phyloP scores from a whole-genome alignment of 768 basidiomycete genomes.

The Hygrocybe punicea region DNA sequence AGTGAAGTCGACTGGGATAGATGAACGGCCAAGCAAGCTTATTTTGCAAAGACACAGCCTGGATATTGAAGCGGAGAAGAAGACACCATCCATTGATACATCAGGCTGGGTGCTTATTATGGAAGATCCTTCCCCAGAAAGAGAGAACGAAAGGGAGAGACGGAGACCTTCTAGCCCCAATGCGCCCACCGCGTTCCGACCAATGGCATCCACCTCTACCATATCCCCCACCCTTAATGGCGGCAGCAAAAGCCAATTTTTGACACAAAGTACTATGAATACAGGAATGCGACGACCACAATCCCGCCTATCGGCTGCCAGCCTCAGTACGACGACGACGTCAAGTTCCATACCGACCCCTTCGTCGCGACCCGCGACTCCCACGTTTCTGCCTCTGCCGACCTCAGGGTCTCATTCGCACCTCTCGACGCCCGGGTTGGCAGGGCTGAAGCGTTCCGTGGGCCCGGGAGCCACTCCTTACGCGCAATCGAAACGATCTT shows the following conservation, averaged over 20 bases:
- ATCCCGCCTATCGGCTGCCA: constrained; percentile 69
- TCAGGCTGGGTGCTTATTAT: constrained; percentile 88
- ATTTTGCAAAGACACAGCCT: constrained; percentile 25
- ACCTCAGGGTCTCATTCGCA: constrained; percentile 45
- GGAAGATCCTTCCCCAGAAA: constrained; percentile 76
- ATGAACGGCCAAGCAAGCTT: constrained; percentile 33
- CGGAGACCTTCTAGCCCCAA: constrained; percentile 63
- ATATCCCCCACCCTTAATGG: constrained; percentile 43
- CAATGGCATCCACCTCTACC: constrained; percentile 45
- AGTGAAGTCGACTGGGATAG: constrained; percentile 31
- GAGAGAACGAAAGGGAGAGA: constrained; percentile 52
- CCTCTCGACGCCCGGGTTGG: constrained; percentile 33
- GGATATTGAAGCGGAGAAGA: constrained; percentile 47
- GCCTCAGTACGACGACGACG: constrained; percentile 46
- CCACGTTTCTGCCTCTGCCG: constrained; percentile 73
- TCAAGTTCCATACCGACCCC: constrained; percentile 64
- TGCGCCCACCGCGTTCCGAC: constrained; percentile 50
- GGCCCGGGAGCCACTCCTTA: constrained; percentile 46
- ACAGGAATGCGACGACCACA: constrained; percentile 59
- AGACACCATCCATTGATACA: constrained; percentile 54
- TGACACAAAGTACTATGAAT: constrained; percentile 42
- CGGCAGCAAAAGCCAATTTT: constrained; percentile 38
- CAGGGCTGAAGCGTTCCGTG: constrained; percentile 58
- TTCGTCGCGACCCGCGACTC: constrained; percentile 68
- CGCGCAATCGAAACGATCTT: constrained; percentile 55